phyloP scores from a whole-genome alignment of 1,139 yeast species.

The Meyerozyma guilliermondii region DNA sequence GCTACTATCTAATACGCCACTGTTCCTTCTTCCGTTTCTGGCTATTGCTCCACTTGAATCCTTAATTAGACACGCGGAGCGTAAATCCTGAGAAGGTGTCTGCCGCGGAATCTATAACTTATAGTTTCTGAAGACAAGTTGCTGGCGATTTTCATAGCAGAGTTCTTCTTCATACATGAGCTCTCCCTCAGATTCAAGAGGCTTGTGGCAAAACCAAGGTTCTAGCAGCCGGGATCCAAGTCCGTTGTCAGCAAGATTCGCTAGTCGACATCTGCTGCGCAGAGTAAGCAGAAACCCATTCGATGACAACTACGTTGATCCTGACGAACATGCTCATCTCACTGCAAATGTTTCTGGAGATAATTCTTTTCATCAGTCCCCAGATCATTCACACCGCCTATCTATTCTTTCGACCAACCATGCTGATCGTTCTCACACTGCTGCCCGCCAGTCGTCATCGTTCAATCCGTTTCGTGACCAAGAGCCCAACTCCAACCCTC shows the following conservation, averaged over 20 bases:
- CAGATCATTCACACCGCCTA: neutral
- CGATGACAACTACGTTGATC: neutral
- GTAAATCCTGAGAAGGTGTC: no score
- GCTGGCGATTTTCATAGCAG: neutral
- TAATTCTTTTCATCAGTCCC: neutral
- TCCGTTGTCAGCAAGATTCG: neutral
- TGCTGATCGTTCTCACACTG: neutral
- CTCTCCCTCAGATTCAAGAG: neutral
- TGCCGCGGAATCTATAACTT: no score
- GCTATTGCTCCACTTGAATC: no score
- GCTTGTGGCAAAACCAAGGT: neutral
- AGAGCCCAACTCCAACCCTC: neutral
- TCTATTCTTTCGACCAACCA: neutral
- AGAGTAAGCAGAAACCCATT: conserved; percentile 1
- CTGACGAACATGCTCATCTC: neutral
- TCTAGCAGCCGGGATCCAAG: neutral
- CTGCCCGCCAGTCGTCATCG: neutral
- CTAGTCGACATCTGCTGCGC: neutral
- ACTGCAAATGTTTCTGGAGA: neutral
- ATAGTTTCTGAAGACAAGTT: no score
- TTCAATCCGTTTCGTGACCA: neutral
- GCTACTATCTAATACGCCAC: no score
- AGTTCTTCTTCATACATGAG: neutral
- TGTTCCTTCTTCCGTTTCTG: no score
- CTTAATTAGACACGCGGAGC: no score